Conservation (phyloP, 495 filamentous ascomycete genomes). For the Evansstolkia leycettana region DNA sequence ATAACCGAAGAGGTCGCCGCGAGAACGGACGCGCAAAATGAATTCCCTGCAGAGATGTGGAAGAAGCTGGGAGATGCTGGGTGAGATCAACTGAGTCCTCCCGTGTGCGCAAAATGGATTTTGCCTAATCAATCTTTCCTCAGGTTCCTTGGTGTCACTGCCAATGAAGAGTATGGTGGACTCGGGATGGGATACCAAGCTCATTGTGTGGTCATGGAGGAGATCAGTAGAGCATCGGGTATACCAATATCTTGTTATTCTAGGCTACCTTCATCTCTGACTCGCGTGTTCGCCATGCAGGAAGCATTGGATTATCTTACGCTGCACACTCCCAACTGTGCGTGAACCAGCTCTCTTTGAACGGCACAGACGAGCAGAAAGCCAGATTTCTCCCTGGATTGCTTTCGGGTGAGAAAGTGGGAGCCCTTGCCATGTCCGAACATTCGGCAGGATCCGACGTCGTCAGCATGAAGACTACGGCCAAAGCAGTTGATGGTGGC, state of each 20-base stretch:
- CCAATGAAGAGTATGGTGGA: constrained; percentile 87
- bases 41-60: constrained; percentile 89
- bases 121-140: constrained; percentile 1
- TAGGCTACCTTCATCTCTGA: not conserved
- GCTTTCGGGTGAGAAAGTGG: constrained; percentile 70
- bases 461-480: constrained; percentile 84
- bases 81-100: constrained; percentile 10
- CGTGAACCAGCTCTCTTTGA: constrained; percentile 90
- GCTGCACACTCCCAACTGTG: constrained; percentile 95
- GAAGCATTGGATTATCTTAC: constrained; percentile 85
- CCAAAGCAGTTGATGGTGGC: constrained; percentile 70
- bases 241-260: constrained; percentile 2
- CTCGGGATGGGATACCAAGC: constrained; percentile 93
- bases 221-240: constrained; percentile 59
- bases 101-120: no score
- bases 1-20: constrained; percentile 77
- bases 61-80: constrained; percentile 81
- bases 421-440: constrained; percentile 93
- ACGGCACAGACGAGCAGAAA: constrained; percentile 74
- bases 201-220: constrained; percentile 94
- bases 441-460: constrained; percentile 86
- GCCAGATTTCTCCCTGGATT: constrained; percentile 65
- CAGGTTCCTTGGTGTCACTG: constrained; percentile 83
- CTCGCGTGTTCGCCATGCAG: constrained; percentile 32
- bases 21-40: constrained; percentile 70